These are phyloP conservation scores for Dryadomyces sulphureus DNA, from an alignment of 2,329 filamentous ascomycete species.

Conservation along the genomic window DNA sequence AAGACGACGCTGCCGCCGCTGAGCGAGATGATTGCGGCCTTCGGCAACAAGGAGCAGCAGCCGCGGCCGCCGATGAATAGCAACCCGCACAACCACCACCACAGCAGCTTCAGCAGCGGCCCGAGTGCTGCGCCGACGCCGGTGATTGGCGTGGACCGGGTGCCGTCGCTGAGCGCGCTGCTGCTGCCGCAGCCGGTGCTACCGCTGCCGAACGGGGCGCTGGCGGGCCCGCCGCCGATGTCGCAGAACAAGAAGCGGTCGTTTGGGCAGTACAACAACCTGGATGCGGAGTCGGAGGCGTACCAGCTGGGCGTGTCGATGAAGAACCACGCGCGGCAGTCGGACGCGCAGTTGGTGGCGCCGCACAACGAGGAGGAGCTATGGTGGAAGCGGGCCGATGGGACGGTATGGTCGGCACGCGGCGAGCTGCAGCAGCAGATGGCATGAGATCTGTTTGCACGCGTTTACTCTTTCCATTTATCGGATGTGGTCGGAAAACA, in stretches of 20 bases:
- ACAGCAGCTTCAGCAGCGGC: not conserved
- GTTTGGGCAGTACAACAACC: constrained; percentile 10
- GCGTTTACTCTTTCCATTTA: no score
- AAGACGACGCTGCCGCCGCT: constrained; percentile 11
- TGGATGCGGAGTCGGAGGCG: constrained; percentile 3
- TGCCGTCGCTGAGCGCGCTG: constrained; percentile 10
- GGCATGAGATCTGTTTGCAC: no score
- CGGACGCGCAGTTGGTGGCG: not conserved
- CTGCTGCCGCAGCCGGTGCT: constrained; percentile 7
- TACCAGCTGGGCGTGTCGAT: constrained; percentile 3
- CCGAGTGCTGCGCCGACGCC: constrained; percentile 1
- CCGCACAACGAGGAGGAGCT: constrained; percentile 7
- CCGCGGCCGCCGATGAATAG: not conserved
- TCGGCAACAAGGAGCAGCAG: constrained; percentile 3
- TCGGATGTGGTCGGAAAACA: not conserved
- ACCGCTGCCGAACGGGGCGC: not conserved
- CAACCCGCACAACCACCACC: constrained; percentile 1
- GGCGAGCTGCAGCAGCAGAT: constrained; percentile 3
- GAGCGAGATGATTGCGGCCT: constrained; percentile 11
- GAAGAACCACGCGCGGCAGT: constrained; percentile 12
- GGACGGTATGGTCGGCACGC: constrained; percentile 8
- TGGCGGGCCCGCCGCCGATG: not conserved
- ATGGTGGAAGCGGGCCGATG: constrained; percentile 12
- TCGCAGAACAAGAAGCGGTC: constrained; percentile 9
- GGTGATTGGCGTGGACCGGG: constrained; percentile 6